Evolutionary conservation across 495 filamentous ascomycete species (phyloP).

Genomic region (Xylaria bambusicola): DNA sequence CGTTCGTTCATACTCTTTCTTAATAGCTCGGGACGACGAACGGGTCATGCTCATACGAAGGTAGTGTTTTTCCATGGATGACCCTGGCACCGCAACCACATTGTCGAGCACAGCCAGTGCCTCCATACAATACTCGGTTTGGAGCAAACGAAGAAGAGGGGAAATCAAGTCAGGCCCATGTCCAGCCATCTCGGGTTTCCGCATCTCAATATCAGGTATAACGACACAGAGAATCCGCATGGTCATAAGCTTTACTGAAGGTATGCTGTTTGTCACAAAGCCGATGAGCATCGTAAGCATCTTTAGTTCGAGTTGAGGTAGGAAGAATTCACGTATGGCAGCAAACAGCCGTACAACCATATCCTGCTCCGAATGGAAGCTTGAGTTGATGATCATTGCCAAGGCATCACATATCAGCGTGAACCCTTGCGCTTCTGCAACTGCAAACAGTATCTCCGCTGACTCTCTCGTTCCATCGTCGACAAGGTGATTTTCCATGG

Average conservation of each 20-base stretch:
- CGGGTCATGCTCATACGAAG: conserved; percentile 95
- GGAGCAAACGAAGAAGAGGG: conserved; percentile 83
- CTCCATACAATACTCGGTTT: conserved; percentile 90
- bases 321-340: conserved; percentile 76
- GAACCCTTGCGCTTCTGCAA: conserved; percentile 70
- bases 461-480: conserved; percentile 58
- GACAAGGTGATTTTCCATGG: conserved; percentile 66
- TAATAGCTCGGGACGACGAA: conserved; percentile 74
- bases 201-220: conserved; percentile 92
- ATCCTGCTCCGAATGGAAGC: conserved; percentile 70
- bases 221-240: conserved; percentile 86
- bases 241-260: conserved; percentile 88
- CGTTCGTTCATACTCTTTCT: conserved; percentile 92
- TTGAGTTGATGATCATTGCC: conserved; percentile 66
- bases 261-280: conserved; percentile 79
- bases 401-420: conserved; percentile 61
- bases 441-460: conserved; percentile 67
- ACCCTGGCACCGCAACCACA: conserved; percentile 91
- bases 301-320: conserved; percentile 80
- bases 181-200: conserved; percentile 80
- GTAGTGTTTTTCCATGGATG: conserved; percentile 89
- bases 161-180: conserved; percentile 96
- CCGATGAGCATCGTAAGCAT: conserved; percentile 90
- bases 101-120: conserved; percentile 89
- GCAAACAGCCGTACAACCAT: conserved; percentile 75